A percentile compares a stretch with the other conserved stretches of the same genome.
phyloP scores from a whole-genome alignment of 768 basidiomycete species.

The Mycena alexandri region DNA sequence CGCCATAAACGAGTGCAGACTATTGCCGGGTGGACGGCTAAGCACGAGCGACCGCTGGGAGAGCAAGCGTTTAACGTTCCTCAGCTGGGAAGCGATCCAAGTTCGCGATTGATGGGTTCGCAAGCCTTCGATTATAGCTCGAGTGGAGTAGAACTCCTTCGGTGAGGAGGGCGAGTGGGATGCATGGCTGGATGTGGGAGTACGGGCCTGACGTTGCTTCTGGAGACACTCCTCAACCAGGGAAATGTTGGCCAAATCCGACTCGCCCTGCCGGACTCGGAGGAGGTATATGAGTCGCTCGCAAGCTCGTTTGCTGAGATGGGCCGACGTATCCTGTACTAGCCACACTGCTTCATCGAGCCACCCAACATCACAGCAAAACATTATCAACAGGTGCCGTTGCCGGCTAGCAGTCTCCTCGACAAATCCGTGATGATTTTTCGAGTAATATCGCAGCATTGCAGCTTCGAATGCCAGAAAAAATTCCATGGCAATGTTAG shows the following conservation, averaged over 20 bases:
- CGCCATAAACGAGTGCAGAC: conserved; percentile 27
- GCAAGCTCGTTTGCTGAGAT: conserved; percentile 11
- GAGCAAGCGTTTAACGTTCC: conserved; percentile 18
- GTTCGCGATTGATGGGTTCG: conserved; percentile 3
- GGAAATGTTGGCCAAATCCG: neutral
- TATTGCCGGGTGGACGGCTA: conserved; percentile 9
- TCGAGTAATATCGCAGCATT: conserved; percentile 22
- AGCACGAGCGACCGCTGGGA: conserved; percentile 7
- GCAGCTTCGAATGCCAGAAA: conserved; percentile 31
- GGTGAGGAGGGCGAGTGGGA: neutral
- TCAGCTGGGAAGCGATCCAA: conserved; percentile 21
- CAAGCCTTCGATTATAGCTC: conserved; percentile 14
- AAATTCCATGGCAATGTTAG: conserved; percentile 19
- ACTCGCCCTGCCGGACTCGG: conserved; percentile 2
- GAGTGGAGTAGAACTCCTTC: conserved; percentile 15
- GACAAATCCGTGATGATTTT: conserved; percentile 15
- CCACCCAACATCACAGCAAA: conserved; percentile 36
- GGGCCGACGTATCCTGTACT: conserved; percentile 13
- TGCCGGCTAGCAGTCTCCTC: conserved; percentile 25
- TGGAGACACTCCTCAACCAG: conserved; percentile 2
- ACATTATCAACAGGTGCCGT: conserved; percentile 29
- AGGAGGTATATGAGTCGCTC: conserved; percentile 17
- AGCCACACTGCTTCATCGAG: conserved; percentile 30
- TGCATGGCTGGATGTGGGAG: neutral
- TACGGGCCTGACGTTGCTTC: neutral